Percentiles rank a stretch among this genome's conserved stretches.
These are phyloP conservation scores for Cystobasidium slooffiae DNA, from an alignment of 1,284 basidiomycete genomes.

Conservation along the genomic window DNA sequence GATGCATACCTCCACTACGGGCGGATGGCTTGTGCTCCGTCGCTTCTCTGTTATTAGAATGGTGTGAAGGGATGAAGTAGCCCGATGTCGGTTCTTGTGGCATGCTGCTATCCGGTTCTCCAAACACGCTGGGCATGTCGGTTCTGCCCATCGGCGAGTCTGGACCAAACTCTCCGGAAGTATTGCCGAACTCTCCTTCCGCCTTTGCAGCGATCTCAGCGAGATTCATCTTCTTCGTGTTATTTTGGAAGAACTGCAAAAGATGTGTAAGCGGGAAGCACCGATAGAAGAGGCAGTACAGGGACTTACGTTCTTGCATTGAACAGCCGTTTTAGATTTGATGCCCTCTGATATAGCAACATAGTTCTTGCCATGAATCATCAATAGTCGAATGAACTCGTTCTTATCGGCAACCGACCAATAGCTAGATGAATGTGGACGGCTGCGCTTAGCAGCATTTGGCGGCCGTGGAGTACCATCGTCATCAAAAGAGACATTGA, in stretches of 20 bases:
- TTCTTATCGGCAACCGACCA: slow-evolving; percentile 63
- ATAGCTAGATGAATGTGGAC: slow-evolving; percentile 55
- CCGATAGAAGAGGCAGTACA: not conserved
- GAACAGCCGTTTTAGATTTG: slow-evolving; percentile 76
- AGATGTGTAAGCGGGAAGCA: not conserved
- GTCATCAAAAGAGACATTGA: slow-evolving; percentile 9
- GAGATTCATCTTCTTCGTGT: slow-evolving; percentile 39
- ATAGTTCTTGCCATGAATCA: slow-evolving; percentile 73
- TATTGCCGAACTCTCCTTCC: slow-evolving; percentile 27
- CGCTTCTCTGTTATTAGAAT: slow-evolving; percentile 4
- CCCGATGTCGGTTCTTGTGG: slow-evolving; percentile 25
- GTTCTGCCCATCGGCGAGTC: not conserved
- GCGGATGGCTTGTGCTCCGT: slow-evolving; percentile 1
- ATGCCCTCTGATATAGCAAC: slow-evolving; percentile 73
- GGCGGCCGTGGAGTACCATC: slow-evolving; percentile 5
- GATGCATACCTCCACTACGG: slow-evolving; percentile 35
- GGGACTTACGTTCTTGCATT: slow-evolving; percentile 65
- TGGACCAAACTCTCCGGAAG: slow-evolving; percentile 1
- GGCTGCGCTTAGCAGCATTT: slow-evolving; percentile 9
- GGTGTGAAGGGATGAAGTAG: slow-evolving; percentile 30
- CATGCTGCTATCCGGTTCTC: not conserved
- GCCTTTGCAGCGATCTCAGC: slow-evolving; percentile 27
- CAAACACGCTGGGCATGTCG: slow-evolving; percentile 38
- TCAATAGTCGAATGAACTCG: slow-evolving; percentile 68
- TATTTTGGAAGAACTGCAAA: slow-evolving; percentile 45